Base-by-base conservation (phyloP, 2,329 filamentous ascomycete species). In the Curvularia sp. region DNA sequence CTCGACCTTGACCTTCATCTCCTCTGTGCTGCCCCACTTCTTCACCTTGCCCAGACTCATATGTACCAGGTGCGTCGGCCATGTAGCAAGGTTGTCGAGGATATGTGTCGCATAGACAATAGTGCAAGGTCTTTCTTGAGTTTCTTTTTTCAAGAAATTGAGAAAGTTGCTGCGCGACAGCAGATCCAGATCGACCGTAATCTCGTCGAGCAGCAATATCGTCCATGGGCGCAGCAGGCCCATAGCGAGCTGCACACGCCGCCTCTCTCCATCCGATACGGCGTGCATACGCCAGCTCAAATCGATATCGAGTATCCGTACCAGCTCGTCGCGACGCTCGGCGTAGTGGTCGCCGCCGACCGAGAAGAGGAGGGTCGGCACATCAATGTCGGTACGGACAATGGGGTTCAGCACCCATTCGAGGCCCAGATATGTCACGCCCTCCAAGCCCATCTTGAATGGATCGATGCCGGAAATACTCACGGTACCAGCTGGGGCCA, bases 371-470 rank as follows among this genome's bases (percentile, higher is more conserved):
- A 99, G 86, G 65, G 96, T 93, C 3, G 85, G 86, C 3, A 99
- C 94, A 58, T 92, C 92, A 67, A 99, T 97, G 78, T 99, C 95
- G 30, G 90, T 96, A 51, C 94, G 90, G 48, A 98, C 95, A 70
- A 98, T 96, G 49, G 91, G 92, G 82, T 98, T 98, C 9, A 99
- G 86, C 3, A 98, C 95, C 95, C 95, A 99, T 83, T 99, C 95
- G 0, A 97, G 87, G 0, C 95, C 95, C 7, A 99, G 89, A 78
- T 99, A 99, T 22, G 94, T 98, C 31, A 99, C 94, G 62, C 95
- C 95, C 79, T 97, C 91, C 28, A 97, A 87, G 10, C 89, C 88
- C 35, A 93, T 86, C 77, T 92, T 90, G 86, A 99, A 99, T 8
- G 95, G 95, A 78, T 99, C 95, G 49, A 92, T 87, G 63, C 91